These are phyloP conservation scores for Beauveria bassiana DNA, from an alignment of 2,329 filamentous ascomycete genomes.

Conservation along the genomic window DNA sequence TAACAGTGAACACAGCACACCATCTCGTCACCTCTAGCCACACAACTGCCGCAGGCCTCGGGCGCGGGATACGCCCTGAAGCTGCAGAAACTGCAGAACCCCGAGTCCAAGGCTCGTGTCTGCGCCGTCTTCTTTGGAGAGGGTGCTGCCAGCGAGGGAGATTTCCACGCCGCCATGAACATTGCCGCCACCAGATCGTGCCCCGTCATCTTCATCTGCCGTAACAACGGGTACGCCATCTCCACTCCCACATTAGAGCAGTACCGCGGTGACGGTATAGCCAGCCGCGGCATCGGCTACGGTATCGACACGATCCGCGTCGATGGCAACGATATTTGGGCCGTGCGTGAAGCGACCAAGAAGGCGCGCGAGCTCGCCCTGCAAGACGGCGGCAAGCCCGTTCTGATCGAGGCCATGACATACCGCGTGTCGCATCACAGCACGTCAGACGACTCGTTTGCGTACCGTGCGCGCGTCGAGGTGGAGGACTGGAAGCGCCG, in stretches of 20 bases:
- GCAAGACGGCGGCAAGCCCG: constrained; percentile 68
- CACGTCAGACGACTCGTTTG: constrained; percentile 93
- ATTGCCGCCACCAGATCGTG: constrained; percentile 85
- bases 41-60: constrained; percentile 80
- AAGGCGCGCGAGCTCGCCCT: constrained; percentile 73
- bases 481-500: constrained; percentile 92
- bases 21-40: constrained; percentile 74
- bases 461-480: constrained; percentile 86
- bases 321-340: constrained; percentile 92
- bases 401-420: constrained; percentile 92
- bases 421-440: constrained; percentile 98
- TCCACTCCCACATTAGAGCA: constrained; percentile 84
- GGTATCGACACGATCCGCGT: constrained; percentile 91
- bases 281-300: constrained; percentile 77
- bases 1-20: constrained; percentile 52
- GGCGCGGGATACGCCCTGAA: constrained; percentile 86
- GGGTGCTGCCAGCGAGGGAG: constrained; percentile 81
- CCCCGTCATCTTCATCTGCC: constrained; percentile 81
- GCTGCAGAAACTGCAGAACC: constrained; percentile 66
- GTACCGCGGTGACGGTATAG: constrained; percentile 86
- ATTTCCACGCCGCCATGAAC: constrained; percentile 87
- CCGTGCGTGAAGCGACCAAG: constrained; percentile 72
- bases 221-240: constrained; percentile 90
- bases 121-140: constrained; percentile 86
- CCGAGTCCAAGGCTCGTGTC: constrained; percentile 57